Evolutionary conservation across 2,329 filamentous ascomycete species (phyloP).

Genomic region (Alternaria sp.): DNA sequence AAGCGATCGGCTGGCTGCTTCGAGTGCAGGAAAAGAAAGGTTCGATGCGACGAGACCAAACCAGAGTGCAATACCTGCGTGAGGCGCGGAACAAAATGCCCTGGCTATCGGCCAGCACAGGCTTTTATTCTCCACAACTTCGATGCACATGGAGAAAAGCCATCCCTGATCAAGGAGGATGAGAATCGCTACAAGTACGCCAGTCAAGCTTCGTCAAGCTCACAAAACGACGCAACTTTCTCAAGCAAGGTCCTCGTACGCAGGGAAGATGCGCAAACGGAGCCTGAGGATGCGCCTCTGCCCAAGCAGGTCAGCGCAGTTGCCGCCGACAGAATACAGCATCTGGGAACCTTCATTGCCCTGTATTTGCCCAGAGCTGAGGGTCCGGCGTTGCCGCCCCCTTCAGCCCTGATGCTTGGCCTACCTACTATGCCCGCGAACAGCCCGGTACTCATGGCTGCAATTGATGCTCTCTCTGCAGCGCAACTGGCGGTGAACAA

Average conservation of each 20-base stretch:
- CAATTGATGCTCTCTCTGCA: slow-evolving; percentile 43
- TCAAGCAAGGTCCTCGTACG: slow-evolving; percentile 13
- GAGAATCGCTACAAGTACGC: slow-evolving; percentile 43
- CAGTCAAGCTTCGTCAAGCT: slow-evolving; percentile 23
- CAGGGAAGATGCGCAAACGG: slow-evolving; percentile 16
- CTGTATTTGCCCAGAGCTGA: slow-evolving; percentile 40
- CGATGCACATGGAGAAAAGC: slow-evolving; percentile 33
- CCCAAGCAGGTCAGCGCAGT: slow-evolving; percentile 42
- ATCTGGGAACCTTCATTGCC: slow-evolving; percentile 41
- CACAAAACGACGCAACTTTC: slow-evolving; percentile 4
- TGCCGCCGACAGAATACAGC: slow-evolving; percentile 45
- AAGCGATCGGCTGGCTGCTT: slow-evolving; percentile 47
- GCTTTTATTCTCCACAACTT: slow-evolving; percentile 46
- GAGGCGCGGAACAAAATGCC: slow-evolving; percentile 44
- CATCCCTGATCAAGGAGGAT: slow-evolving; percentile 43
- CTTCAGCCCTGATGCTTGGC: slow-evolving; percentile 44
- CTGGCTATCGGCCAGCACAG: slow-evolving; percentile 44
- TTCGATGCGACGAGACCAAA: slow-evolving; percentile 45
- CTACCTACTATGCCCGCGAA: slow-evolving; percentile 40
- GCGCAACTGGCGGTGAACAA: slow-evolving; percentile 44
- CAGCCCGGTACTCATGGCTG: slow-evolving; percentile 38
- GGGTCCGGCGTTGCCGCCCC: slow-evolving; percentile 39
- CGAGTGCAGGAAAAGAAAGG: slow-evolving; percentile 47
- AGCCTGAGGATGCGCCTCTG: slow-evolving; percentile 25
- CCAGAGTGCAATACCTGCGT: slow-evolving; percentile 46